Conservation (phyloP, 139 green algal species). For the Parachlorella kessleri region DNA sequence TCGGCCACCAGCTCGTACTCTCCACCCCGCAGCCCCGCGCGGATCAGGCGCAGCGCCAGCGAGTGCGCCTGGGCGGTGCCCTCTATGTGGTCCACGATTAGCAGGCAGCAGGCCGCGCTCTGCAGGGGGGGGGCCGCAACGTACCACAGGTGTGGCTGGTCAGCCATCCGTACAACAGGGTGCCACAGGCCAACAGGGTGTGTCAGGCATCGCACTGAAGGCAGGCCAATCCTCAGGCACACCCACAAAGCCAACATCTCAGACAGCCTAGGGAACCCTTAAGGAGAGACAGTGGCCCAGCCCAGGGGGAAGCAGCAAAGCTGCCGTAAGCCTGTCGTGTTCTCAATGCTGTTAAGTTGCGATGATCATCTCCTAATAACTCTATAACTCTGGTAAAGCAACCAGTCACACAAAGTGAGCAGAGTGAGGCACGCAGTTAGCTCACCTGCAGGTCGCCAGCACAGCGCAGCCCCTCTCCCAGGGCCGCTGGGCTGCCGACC, state of each 20-base stretch:
- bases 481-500: conserved; percentile 66
- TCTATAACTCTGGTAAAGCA: neutral
- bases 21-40: conserved; percentile 49
- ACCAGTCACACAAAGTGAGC: neutral
- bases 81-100: conserved; percentile 83
- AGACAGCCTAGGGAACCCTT: no score
- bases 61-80: conserved; percentile 54
- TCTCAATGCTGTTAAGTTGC: no score
- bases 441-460: conserved; percentile 46
- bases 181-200: no score
- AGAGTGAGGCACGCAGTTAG: no score
- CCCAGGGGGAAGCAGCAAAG: no score
- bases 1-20: conserved; percentile 79
- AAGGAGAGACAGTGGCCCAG: no score
- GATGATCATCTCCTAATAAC: neutral
- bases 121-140: conserved; percentile 17
- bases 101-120: conserved; percentile 74
- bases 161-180: no score
- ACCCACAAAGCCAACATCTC: no score
- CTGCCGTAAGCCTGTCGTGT: no score
- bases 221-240: no score
- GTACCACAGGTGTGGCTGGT: no score
- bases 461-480: conserved; percentile 71
- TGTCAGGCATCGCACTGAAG: no score
- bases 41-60: conserved; percentile 68